Evolutionary conservation across 768 basidiomycete species (phyloP).

Genomic region (Pleurotus ostreatus): DNA sequence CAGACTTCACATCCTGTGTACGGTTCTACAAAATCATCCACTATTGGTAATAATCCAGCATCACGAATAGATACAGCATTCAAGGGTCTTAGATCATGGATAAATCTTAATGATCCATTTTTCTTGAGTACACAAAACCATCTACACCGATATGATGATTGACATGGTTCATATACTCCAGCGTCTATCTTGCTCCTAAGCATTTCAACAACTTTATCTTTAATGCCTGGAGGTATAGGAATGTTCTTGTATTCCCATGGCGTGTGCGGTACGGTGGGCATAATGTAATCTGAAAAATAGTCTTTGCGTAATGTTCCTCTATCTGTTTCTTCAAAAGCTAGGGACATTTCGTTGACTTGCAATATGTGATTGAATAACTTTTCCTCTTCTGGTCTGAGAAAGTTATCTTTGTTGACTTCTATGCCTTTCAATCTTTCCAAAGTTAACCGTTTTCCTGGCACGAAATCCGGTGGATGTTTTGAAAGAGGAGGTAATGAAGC

Average conservation of each 20-base stretch:
- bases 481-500: conserved; percentile 14
- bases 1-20: no score
- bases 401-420: conserved; percentile 14
- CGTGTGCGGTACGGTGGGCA: conserved; percentile 26
- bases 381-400: conserved; percentile 19
- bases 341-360: conserved; percentile 14
- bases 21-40: no score
- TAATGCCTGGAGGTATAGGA: conserved; percentile 18
- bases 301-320: conserved; percentile 10
- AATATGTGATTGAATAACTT: conserved; percentile 19
- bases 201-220: conserved; percentile 21
- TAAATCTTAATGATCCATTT: conserved; percentile 25
- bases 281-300: conserved; percentile 23
- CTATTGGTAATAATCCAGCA: conserved; percentile 26
- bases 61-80: conserved; percentile 34
- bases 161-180: conserved; percentile 23
- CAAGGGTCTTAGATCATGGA: conserved; percentile 33
- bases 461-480: conserved; percentile 17
- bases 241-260: conserved; percentile 33
- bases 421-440: conserved; percentile 3
- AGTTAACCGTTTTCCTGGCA: conserved; percentile 6
- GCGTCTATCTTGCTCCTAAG: conserved; percentile 27
- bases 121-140: conserved; percentile 38
- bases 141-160: conserved; percentile 24
- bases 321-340: conserved; percentile 20